Conservation (phyloP, 1,284 basidiomycete genomes). For the Macrocystidia cucumis region DNA sequence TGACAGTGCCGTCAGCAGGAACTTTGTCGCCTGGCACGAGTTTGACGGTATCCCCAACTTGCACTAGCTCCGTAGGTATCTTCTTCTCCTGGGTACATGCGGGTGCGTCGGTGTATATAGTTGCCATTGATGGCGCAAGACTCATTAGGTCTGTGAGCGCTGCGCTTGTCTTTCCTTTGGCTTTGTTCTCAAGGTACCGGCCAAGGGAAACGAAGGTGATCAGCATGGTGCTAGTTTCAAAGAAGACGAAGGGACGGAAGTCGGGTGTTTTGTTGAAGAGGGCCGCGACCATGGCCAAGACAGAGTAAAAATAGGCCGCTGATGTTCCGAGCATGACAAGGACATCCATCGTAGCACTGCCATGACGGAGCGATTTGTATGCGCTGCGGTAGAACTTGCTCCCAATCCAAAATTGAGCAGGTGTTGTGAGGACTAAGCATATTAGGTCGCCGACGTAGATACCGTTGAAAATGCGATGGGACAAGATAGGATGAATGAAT, state of each 20-base stretch:
- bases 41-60: slow-evolving; percentile 91
- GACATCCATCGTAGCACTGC: slow-evolving; percentile 93
- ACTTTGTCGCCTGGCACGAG: slow-evolving; percentile 96
- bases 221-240: slow-evolving; percentile 98
- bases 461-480: slow-evolving; percentile 45
- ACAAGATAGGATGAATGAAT: slow-evolving; percentile 43
- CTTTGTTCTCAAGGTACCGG: slow-evolving; percentile 92
- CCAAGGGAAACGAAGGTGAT: slow-evolving; percentile 97
- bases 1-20: slow-evolving; percentile 90
- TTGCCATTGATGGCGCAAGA: slow-evolving; percentile 91
- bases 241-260: slow-evolving; percentile 86
- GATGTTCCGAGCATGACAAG: slow-evolving; percentile 94
- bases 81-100: slow-evolving; percentile 79
- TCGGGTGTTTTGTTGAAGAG: slow-evolving; percentile 56
- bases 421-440: slow-evolving; percentile 81
- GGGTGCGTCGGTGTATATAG: slow-evolving; percentile 83
- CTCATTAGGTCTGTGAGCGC: slow-evolving; percentile 96
- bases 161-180: slow-evolving; percentile 95
- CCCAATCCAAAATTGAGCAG: slow-evolving; percentile 92
- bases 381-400: slow-evolving; percentile 84
- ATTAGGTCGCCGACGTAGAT: slow-evolving; percentile 83
- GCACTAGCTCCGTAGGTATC: slow-evolving; percentile 91
- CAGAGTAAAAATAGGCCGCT: slow-evolving; percentile 88
- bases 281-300: slow-evolving; percentile 64
- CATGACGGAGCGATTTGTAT: slow-evolving; percentile 87